Evolutionary conservation across 352 stramenopile genomes (phyloP).

Genomic region (Thalassiosira livingstoniorum): DNA sequence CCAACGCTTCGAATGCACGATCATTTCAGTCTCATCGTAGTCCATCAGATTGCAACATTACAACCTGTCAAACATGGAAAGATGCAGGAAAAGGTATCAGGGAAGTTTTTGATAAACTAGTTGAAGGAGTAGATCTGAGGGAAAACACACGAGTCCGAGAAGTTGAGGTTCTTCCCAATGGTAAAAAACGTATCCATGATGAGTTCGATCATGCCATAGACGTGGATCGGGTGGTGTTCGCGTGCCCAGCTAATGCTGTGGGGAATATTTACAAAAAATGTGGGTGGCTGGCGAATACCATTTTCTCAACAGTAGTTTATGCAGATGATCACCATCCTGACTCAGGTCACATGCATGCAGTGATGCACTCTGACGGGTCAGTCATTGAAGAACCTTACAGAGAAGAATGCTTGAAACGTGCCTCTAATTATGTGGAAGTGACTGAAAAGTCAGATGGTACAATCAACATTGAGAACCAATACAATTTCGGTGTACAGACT

Average conservation of each 20-base stretch:
- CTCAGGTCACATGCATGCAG: conserved; percentile 72
- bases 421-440: conserved; percentile 69
- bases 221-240: conserved; percentile 71
- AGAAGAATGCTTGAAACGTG: conserved; percentile 61
- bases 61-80: conserved; percentile 77
- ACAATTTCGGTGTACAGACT: conserved; percentile 74
- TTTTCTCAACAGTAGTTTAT: conserved; percentile 64
- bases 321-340: conserved; percentile 73
- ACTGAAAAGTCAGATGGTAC: conserved; percentile 55
- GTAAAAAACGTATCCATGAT: conserved; percentile 66
- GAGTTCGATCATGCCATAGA: conserved; percentile 63
- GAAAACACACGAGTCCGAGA: conserved; percentile 60
- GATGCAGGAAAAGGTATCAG: conserved; percentile 73
- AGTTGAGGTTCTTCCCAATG: conserved; percentile 60
- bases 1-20: conserved; percentile 56
- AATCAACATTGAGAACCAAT: conserved; percentile 78
- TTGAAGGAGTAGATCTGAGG: conserved; percentile 57
- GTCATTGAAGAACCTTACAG: conserved; percentile 62
- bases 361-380: conserved; percentile 64
- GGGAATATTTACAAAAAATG: conserved; percentile 62
- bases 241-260: conserved; percentile 67
- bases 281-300: conserved; percentile 60
- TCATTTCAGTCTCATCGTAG: conserved; percentile 42
- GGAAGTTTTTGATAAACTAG: conserved; percentile 65
- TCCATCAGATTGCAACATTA: conserved; percentile 66